Conservation (phyloP, 371 early-diverging fungal genomes). For the Circinella umbellata region DNA sequence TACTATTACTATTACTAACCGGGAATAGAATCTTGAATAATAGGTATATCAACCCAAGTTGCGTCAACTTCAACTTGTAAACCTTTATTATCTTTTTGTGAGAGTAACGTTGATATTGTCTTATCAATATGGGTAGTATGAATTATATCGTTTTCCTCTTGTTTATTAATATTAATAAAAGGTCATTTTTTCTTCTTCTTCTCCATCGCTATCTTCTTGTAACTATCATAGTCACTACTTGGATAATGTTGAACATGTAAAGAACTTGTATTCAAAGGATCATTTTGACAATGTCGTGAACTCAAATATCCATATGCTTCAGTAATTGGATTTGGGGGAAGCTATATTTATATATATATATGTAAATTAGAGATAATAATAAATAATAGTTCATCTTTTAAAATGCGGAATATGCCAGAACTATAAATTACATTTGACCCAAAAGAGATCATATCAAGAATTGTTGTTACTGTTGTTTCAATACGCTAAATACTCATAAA, state of each 20-base stretch:
- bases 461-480: not conserved
- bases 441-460: not conserved
- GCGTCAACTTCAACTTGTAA: slow-evolving; percentile 53
- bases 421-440: not conserved
- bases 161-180: too few relatives aligned
- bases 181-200: too few relatives aligned
- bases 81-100: slow-evolving; percentile 63
- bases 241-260: slow-evolving; percentile 67
- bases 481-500: not conserved
- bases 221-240: slow-evolving; percentile 22
- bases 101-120: slow-evolving; percentile 63
- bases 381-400: too few relatives aligned
- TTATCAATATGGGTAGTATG: slow-evolving; percentile 55
- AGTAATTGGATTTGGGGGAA: slow-evolving; percentile 17
- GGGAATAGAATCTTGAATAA: slow-evolving; percentile 51
- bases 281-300: slow-evolving; percentile 55
- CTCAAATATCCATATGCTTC: slow-evolving; percentile 61
- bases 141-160: slow-evolving; percentile 22
- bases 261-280: slow-evolving; percentile 28
- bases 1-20: not conserved
- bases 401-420: too few relatives aligned
- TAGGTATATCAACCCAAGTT: slow-evolving; percentile 57
- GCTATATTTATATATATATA: too few relatives aligned
- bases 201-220: slow-evolving; percentile 1
- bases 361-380: not conserved